These are phyloP conservation scores for Pichia sp. DNA, from an alignment of 1,139 yeast species.

Conservation along the genomic window DNA sequence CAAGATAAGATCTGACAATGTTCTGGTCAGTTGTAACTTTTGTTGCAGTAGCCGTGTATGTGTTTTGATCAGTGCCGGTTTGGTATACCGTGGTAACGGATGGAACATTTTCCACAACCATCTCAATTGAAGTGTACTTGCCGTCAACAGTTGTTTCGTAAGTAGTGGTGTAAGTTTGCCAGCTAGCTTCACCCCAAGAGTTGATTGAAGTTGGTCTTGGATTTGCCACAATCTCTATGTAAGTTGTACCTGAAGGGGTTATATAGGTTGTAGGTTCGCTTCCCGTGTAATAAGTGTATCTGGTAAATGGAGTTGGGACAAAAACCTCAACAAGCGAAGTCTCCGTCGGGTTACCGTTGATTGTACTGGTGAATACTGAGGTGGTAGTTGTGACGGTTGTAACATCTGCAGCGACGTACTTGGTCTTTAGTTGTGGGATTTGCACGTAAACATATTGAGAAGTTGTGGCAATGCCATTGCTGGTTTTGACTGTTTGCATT, in stretches of 20 bases:
- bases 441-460: conserved; percentile 1
- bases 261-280: conserved; percentile 1
- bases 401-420: conserved; percentile 3
- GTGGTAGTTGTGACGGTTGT: conserved; percentile 2
- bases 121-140: not conserved
- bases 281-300: not conserved
- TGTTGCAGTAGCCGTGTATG: not conserved
- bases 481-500: not conserved
- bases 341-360: conserved; percentile 1
- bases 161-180: not conserved
- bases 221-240: conserved; percentile 2
- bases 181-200: not conserved
- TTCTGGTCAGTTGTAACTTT: not conserved
- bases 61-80: not conserved
- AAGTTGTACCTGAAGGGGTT: conserved; percentile 1
- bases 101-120: not conserved
- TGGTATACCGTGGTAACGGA: not conserved
- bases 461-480: not conserved
- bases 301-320: conserved; percentile 7
- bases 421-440: conserved; percentile 3
- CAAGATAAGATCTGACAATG: not conserved
- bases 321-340: conserved; percentile 6
- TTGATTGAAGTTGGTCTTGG: not conserved
- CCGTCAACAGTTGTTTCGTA: not conserved
- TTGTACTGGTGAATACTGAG: conserved; percentile 1